These are phyloP conservation scores for Alloteropsis semialata DNA, from an alignment of 176 grass and related monocot species.

Conservation along the genomic window DNA sequence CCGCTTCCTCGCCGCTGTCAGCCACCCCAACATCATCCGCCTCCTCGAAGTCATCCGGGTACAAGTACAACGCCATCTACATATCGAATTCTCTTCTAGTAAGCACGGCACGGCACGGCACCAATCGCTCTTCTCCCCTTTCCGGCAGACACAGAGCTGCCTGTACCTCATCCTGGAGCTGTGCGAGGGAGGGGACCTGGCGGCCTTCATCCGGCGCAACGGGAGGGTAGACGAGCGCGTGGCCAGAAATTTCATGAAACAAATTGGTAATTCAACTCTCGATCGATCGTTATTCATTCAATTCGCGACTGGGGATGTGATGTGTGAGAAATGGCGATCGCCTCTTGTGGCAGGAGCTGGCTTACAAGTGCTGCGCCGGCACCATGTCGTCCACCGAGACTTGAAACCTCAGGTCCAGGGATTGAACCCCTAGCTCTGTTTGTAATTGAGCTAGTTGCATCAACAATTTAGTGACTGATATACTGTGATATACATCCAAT, in stretches of 20 bases:
- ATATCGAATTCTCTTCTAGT: background rate
- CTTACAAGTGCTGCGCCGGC: slow-evolving; percentile 42
- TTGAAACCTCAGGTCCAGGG: slow-evolving; percentile 59
- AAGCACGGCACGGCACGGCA: background rate
- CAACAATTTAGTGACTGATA: background rate
- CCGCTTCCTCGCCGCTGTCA: slow-evolving; percentile 51
- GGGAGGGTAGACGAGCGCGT: slow-evolving; percentile 38
- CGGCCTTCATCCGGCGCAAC: slow-evolving; percentile 30
- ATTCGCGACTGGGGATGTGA: background rate
- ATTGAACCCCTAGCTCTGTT: background rate
- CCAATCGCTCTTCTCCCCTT: background rate
- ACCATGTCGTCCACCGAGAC: slow-evolving; percentile 67
- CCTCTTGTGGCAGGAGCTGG: slow-evolving; percentile 57
- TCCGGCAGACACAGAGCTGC: slow-evolving; percentile 28
- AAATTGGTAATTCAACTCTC: slow-evolving; percentile 30
- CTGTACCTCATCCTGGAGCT: slow-evolving; percentile 54
- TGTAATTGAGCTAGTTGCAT: background rate
- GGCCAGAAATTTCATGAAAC: slow-evolving; percentile 48
- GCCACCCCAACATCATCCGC: slow-evolving; percentile 62
- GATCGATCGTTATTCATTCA: background rate
- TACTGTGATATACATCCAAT: background rate
- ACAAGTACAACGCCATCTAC: background rate
- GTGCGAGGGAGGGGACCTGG: slow-evolving; percentile 46
- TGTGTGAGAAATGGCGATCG: slow-evolving; percentile 1
- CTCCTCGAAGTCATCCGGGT: slow-evolving; percentile 57